These are phyloP conservation scores for Monilinia polystroma DNA, from an alignment of 2,329 filamentous ascomycete genomes.

Conservation along the genomic window DNA sequence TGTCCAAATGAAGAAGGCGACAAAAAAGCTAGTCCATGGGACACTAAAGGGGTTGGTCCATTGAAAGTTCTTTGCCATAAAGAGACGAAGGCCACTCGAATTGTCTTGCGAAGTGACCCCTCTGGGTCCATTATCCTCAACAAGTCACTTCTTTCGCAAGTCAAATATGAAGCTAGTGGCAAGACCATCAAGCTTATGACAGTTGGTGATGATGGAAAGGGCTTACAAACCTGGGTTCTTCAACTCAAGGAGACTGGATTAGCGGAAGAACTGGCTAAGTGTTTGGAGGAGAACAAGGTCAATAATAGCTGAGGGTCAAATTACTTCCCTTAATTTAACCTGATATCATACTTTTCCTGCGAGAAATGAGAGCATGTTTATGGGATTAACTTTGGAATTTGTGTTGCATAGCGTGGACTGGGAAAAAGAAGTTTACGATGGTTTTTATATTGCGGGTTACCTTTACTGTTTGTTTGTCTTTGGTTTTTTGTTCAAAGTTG, in stretches of 20 bases:
- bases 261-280: constrained; percentile 49
- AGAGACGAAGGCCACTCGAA: constrained; percentile 61
- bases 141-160: constrained; percentile 58
- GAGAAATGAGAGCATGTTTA: constrained; percentile 5
- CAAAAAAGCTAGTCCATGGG: constrained; percentile 60
- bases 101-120: constrained; percentile 73
- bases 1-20: constrained; percentile 48
- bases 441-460: constrained; percentile 1
- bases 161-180: constrained; percentile 59
- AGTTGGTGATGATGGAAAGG: constrained; percentile 56
- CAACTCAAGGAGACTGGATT: constrained; percentile 60
- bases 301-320: constrained; percentile 9
- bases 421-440: constrained; percentile 15
- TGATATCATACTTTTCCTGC: constrained; percentile 14
- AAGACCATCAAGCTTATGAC: constrained; percentile 62
- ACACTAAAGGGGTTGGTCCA: constrained; percentile 67
- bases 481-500: constrained; percentile 3
- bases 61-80: constrained; percentile 74
- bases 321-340: not conserved
- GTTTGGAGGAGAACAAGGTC: constrained; percentile 23
- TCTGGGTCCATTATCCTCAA: constrained; percentile 74
- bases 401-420: constrained; percentile 15
- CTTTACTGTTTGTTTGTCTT: not conserved
- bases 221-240: constrained; percentile 68
- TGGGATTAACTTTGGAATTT: constrained; percentile 16